phyloP scores from a whole-genome alignment of 345 rosid genomes.

The Populus euphratica region DNA sequence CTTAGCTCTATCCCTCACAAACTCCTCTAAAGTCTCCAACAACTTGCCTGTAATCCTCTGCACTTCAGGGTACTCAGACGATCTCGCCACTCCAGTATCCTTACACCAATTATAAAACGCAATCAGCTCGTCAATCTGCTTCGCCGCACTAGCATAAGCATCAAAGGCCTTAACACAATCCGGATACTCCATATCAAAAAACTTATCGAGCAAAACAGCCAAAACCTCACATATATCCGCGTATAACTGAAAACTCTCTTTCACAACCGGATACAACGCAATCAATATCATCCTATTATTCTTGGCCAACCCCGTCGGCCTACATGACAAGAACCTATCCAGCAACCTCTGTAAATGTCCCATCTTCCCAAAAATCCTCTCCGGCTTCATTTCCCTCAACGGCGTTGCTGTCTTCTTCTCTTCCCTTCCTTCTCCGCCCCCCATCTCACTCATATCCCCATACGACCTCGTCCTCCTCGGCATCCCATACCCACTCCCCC shows the following conservation, averaged over 20 bases:
- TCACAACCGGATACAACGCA: conserved; percentile 68
- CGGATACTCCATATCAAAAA: conserved; percentile 77
- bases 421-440: conserved; percentile 23
- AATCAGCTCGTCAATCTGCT: conserved; percentile 83
- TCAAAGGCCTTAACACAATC: conserved; percentile 84
- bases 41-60: conserved; percentile 78
- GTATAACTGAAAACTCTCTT: conserved; percentile 79
- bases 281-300: conserved; percentile 63
- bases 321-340: conserved; percentile 73
- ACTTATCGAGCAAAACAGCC: conserved; percentile 75
- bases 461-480: conserved; percentile 64
- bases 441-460: conserved; percentile 50
- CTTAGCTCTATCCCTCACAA: conserved; percentile 74
- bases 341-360: conserved; percentile 77
- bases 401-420: conserved; percentile 50
- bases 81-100: conserved; percentile 69
- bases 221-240: conserved; percentile 76
- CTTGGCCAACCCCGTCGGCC: conserved; percentile 82
- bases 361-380: conserved; percentile 79
- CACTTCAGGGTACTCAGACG: conserved; percentile 91
- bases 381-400: conserved; percentile 64
- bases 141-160: conserved; percentile 60
- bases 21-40: conserved; percentile 79
- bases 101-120: conserved; percentile 75
- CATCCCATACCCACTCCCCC: conserved; percentile 39